These are phyloP conservation scores for Ziziphus jujuba DNA, from an alignment of 306 rosid genomes.

Conservation along the genomic window DNA sequence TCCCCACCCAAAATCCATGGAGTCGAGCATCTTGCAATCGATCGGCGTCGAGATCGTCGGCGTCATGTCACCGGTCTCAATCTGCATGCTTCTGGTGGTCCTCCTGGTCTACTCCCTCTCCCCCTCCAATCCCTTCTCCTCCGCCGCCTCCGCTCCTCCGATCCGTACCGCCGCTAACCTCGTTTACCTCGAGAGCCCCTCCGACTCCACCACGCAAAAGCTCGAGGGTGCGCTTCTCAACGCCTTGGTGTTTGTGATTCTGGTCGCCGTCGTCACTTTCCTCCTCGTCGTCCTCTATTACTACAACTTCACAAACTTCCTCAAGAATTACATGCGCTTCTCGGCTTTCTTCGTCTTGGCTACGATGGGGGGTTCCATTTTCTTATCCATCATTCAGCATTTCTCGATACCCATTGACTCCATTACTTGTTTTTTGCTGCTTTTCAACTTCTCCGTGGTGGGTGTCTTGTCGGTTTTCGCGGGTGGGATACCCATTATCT, in stretches of 20 bases:
- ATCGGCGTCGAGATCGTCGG: constrained; percentile 88
- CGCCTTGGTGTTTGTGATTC: constrained; percentile 76
- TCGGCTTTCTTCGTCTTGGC: constrained; percentile 85
- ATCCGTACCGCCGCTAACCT: constrained; percentile 86
- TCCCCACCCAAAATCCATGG: constrained; percentile 43
- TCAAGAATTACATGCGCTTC: constrained; percentile 85
- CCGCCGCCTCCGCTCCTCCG: constrained; percentile 26
- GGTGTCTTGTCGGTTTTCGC: constrained; percentile 84
- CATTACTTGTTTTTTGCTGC: constrained; percentile 58
- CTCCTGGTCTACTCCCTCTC: constrained; percentile 79
- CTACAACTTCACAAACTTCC: constrained; percentile 80
- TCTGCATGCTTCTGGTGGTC: constrained; percentile 90
- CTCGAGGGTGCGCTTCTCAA: constrained; percentile 89
- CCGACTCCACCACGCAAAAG: constrained; percentile 71
- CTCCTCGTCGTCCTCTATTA: constrained; percentile 79
- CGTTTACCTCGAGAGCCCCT: constrained; percentile 74
- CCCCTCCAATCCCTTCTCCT: constrained; percentile 41
- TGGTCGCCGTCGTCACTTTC: constrained; percentile 75
- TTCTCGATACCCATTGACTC: constrained; percentile 80
- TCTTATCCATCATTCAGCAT: constrained; percentile 61
- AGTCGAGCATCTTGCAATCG: constrained; percentile 72
- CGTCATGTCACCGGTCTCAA: constrained; percentile 92
- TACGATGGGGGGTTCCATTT: constrained; percentile 85
- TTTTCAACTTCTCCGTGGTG: constrained; percentile 73
- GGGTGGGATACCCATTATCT: constrained; percentile 61